Evolutionary conservation across 805 yeast genomes (phyloP), one percentile per base, ranked within the genome.

Genomic region (Ogataea methanolica): DNA sequence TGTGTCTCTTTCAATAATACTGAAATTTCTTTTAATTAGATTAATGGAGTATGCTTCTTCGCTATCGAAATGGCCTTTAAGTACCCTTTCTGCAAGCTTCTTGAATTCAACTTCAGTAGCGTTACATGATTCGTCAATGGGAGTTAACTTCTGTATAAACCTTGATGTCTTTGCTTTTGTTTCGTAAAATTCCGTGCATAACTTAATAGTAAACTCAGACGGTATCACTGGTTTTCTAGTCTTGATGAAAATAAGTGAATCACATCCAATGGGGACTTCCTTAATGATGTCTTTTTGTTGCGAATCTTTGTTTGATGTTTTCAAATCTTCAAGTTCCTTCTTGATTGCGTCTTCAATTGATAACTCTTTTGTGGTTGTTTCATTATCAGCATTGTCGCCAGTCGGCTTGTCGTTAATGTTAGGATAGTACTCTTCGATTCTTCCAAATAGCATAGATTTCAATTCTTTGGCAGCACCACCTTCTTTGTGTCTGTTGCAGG

Each of bases 401-500:
- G 46, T 42, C 2, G 39, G 41, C 4, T 19, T 29, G 1, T 46
- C 52, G 6, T 52, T 45, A n/a, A 65, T 69, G 8, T 42, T 36
- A 2, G 71, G 71, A 49, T 75, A 77, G 33, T 68, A 65, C 50
- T 74, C 76, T 45, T 74, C 74, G 14, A 75, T 53, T 40, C 77
- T 74, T 17, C 83, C 88, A 43, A 70, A 67, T 38, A 90, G 74
- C 9, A 88, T 61, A 47, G 71, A 65, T 51, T 78, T 72, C 56
- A 90, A 68, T 62, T 90, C 97, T 52, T 80, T 80, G n/a, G 84
- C 76, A 50, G 95, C 88, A 45, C 77, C 81, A 45, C 75, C 75
- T 63, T 94, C 99, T 49, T 83, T 81, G 36, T 85, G 85, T 56
- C 96, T 75, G 43, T 81, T 79, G 65, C 97, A 92, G 0, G 98